These are phyloP conservation scores for Pichia paraexigua DNA, from an alignment of 805 yeast species.

Conservation along the genomic window DNA sequence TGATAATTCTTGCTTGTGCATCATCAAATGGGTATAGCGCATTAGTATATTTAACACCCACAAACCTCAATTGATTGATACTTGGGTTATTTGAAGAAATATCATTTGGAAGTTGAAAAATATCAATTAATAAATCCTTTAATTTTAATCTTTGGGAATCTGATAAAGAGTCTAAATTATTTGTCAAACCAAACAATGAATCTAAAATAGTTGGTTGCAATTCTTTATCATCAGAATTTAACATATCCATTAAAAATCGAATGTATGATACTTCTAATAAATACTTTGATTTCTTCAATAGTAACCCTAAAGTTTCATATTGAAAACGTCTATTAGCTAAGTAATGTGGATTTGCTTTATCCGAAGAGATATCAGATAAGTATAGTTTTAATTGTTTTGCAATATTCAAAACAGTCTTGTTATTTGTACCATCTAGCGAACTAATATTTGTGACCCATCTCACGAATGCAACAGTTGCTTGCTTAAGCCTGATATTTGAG, in stretches of 20 bases:
- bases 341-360: slow-evolving; percentile 27
- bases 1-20: slow-evolving; percentile 56
- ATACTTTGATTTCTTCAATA: slow-evolving; percentile 40
- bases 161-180: slow-evolving; percentile 37
- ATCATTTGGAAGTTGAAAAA: slow-evolving; percentile 24
- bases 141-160: slow-evolving; percentile 33
- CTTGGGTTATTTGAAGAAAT: neutral
- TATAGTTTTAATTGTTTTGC: slow-evolving; percentile 46
- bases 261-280: slow-evolving; percentile 44
- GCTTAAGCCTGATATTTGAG: slow-evolving; percentile 42
- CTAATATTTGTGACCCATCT: slow-evolving; percentile 43
- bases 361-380: slow-evolving; percentile 26
- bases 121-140: slow-evolving; percentile 26
- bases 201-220: slow-evolving; percentile 65
- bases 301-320: slow-evolving; percentile 71
- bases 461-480: slow-evolving; percentile 53
- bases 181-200: slow-evolving; percentile 51
- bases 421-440: slow-evolving; percentile 13
- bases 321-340: slow-evolving; percentile 49
- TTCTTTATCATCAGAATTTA: slow-evolving; percentile 56
- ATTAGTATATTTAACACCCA: slow-evolving; percentile 58
- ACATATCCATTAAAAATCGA: slow-evolving; percentile 62
- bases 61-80: slow-evolving; percentile 40
- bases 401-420: slow-evolving; percentile 35
- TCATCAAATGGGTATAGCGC: slow-evolving; percentile 60